A percentile compares a stretch with the other conserved stretches of the same genome.
Evolutionary conservation across 805 yeast genomes (phyloP).

Genomic region (Yarrowia bubula): DNA sequence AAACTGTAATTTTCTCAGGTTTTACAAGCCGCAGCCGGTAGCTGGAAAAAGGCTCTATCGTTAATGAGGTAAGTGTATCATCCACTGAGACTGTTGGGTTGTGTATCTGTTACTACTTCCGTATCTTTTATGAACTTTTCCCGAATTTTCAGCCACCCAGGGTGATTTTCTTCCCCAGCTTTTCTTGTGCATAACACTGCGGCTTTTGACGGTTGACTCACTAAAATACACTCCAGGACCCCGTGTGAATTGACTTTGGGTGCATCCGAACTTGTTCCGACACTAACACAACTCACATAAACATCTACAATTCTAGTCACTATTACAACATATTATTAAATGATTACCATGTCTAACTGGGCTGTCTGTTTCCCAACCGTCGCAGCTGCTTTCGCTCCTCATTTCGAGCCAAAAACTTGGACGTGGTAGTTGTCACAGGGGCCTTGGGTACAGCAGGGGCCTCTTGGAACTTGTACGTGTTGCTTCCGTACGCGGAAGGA

Average conservation of each 20-base stretch:
- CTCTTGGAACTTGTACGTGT: conserved; percentile 12
- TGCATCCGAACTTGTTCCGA: conserved; percentile 11
- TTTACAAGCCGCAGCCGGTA: too few species aligned
- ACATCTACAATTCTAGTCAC: background rate
- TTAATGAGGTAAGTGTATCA: too few species aligned
- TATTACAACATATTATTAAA: conserved; percentile 11
- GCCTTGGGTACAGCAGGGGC: conserved; percentile 21
- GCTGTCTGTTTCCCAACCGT: conserved; percentile 21
- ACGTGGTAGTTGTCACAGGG: conserved; percentile 23
- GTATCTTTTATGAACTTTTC: too few species aligned
- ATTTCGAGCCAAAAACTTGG: conserved; percentile 25
- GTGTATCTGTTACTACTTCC: too few species aligned
- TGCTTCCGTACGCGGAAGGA: conserved; percentile 16
- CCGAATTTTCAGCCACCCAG: too few species aligned
- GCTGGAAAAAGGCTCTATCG: too few species aligned
- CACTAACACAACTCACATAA: background rate
- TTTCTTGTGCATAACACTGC: background rate
- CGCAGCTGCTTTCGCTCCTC: conserved; percentile 25
- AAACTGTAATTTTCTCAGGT: background rate
- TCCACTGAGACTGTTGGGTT: too few species aligned
- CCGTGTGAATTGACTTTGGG: background rate
- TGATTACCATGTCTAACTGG: conserved; percentile 4
- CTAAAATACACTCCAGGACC: background rate
- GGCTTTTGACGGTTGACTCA: conserved; percentile 21
- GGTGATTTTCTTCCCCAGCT: background rate